Base-by-base conservation (phyloP, 2,329 filamentous ascomycete genomes). In the Monosporascus sp. region DNA sequence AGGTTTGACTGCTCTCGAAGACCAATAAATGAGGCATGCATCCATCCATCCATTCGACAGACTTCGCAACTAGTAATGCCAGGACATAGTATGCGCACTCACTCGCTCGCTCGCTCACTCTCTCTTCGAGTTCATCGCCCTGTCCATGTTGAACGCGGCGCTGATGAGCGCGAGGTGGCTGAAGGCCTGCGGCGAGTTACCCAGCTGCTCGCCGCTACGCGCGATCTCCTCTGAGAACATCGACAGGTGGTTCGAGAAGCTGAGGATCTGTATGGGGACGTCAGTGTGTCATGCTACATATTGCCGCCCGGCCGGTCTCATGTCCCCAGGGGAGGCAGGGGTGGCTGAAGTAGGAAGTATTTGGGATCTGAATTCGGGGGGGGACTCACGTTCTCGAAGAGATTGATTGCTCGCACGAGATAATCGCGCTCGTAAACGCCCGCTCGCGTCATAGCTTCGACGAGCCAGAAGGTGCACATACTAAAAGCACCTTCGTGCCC, bases 401-500 rank as follows among this genome's bases (percentile, higher is more conserved):
- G 75, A 59, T 81, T 86, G 59, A 88, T 77, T 7, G 88, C 82
- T 11, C 78, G 74, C 14, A 74, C 68, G 20, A 86, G 72, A 60
- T 88, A 88, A 58, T 81, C 84, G n/a, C 75, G 74, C 58, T 88
- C 83, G 66, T 87, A 86, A 48, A 77, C 72, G 60, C 79, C 73
- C 59, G 87, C 87, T 35, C 88, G 78, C 31, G 87, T 89, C 71
- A 91, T 78, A 24, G 88, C 87, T 70, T 91, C 88, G 14, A 91
- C 86, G 0, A 91, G 80, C 88, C 88, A 91, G 67, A 91, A 91
- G 0, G 87, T 91, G 65, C 87, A 90, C 87, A 91, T 91, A 63
- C 80, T 85, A 65, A 91, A 91, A 20, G 87, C 87, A 22, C 88
- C 88, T 70, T 91, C 88, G 50, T 80, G 77, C 18, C 88, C 88